Base-by-base conservation (phyloP, 75 land plant species). In the Pseudotsuga menziesii region DNA sequence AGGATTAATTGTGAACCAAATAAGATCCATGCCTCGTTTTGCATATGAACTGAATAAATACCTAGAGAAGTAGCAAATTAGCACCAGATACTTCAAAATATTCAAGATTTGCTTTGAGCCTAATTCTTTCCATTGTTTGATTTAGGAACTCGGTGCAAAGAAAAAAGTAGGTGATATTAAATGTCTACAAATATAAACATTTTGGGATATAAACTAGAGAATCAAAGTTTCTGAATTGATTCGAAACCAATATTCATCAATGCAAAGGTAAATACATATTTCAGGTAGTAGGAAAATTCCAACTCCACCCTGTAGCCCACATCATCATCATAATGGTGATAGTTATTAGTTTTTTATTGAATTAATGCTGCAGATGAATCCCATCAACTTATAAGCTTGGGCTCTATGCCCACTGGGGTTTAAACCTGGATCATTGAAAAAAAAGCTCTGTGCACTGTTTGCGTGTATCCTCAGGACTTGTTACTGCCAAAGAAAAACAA, bases 391-490 rank as follows among this genome's bases (percentile, higher is more conserved):
- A 29, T 29, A 29, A 29, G 0, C 32, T 29, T 29, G 32, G 9
- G 54, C 54, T 9, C 12, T 9, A 9, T 48, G 11, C 54, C 54
- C 11, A 11, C 11, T 48, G 54, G 54, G 48, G 54, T 9, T 48
- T 48, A 48, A 48, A 48, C 12, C 54, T 8, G 13, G 54, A 9
- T 48, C 54, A 48, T 41, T 4, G n/a, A 14, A 94, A 79, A 79
- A 95, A 95, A 66, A 95, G 78, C 52, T 82, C 82, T 39, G 83
- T 83, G 74, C 98, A 95, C 74, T 91, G 94, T 69, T 80, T 72
- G 22, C 58, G 35, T 55, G 98, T 95, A 76, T 95, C 98, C 4
- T 85, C 97, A 54, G 98, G 98, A 75, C 92, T 91, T 55, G 89
- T 89, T n/a, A 95, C 98, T 88, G 92, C 61, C 79, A 54, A 75